These are phyloP conservation scores for Acacia concinna DNA, from an alignment of 331 rosid genomes.

Conservation along the genomic window DNA sequence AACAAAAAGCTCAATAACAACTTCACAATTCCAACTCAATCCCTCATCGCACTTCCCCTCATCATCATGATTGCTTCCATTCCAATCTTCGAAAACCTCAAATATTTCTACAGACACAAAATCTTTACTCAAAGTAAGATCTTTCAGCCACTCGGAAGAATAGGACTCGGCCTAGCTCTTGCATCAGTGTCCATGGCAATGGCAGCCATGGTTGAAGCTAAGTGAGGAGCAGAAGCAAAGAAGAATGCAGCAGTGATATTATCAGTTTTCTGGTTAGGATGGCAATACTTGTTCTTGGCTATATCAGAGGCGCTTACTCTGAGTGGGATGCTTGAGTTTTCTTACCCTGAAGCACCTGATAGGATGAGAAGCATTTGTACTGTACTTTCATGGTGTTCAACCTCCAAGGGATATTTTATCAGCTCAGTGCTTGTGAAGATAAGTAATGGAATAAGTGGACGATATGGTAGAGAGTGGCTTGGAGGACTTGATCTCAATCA, in stretches of 20 bases:
- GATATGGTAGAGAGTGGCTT: constrained; percentile 33
- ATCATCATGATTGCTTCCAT: constrained; percentile 29
- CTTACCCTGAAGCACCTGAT: constrained; percentile 43
- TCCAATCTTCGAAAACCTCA: constrained; percentile 31
- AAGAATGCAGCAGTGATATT: neutral
- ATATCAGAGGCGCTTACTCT: constrained; percentile 38
- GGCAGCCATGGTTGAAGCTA: constrained; percentile 39
- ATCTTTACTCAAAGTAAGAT: neutral
- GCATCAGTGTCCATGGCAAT: constrained; percentile 12
- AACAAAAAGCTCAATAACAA: constrained; percentile 25
- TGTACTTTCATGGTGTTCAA: constrained; percentile 44
- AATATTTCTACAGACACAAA: neutral
- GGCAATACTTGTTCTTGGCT: constrained; percentile 27
- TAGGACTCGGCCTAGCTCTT: constrained; percentile 18
- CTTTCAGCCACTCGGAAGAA: constrained; percentile 37
- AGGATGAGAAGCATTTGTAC: constrained; percentile 47
- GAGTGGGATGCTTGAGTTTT: constrained; percentile 52
- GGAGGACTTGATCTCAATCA: constrained; percentile 38
- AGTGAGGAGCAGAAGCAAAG: constrained; percentile 33
- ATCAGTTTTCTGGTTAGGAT: constrained; percentile 38
- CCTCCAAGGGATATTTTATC: constrained; percentile 38
- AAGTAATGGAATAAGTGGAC: constrained; percentile 19
- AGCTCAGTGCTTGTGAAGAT: constrained; percentile 40
- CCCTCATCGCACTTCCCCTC: constrained; percentile 28
- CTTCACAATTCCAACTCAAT: constrained; percentile 38